Percentiles rank a stretch among this genome's conserved stretches.
phyloP scores from a whole-genome alignment of 1,139 yeast species.

The Pneumocystis sp. region DNA sequence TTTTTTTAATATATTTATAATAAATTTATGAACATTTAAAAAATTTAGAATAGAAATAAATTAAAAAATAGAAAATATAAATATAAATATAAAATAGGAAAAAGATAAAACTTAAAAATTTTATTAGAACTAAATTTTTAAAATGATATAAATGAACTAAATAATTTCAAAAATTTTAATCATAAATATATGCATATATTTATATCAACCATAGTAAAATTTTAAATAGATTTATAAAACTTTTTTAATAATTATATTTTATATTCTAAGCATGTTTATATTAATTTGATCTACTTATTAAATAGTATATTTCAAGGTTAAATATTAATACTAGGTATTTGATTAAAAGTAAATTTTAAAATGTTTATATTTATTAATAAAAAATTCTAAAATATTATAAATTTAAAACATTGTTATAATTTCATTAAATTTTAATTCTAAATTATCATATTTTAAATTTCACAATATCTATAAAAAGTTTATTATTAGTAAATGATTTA shows the following conservation, averaged over 20 bases:
- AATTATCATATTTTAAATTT: too few species aligned
- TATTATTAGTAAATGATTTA: too few species aligned
- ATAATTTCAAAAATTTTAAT: neutral
- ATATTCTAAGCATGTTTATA: neutral
- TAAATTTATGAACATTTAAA: neutral
- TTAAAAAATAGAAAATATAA: too few species aligned
- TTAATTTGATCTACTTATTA: neutral
- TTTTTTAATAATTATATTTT: neutral
- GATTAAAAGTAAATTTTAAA: too few species aligned
- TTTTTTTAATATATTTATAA: neutral
- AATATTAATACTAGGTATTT: too few species aligned
- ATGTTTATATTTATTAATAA: too few species aligned
- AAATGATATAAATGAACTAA: neutral
- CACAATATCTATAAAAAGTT: too few species aligned
- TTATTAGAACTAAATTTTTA: neutral
- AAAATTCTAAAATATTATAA: too few species aligned
- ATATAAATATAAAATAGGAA: neutral
- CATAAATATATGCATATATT: neutral
- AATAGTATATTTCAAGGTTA: too few species aligned
- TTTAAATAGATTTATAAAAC: neutral
- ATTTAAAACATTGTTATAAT: too few species aligned
- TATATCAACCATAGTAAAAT: neutral
- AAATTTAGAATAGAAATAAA: neutral
- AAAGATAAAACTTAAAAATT: neutral
- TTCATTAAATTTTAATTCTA: too few species aligned